These are phyloP conservation scores for Dactylella cylindrospora DNA, from an alignment of 2,329 filamentous ascomycete genomes.

Conservation along the genomic window DNA sequence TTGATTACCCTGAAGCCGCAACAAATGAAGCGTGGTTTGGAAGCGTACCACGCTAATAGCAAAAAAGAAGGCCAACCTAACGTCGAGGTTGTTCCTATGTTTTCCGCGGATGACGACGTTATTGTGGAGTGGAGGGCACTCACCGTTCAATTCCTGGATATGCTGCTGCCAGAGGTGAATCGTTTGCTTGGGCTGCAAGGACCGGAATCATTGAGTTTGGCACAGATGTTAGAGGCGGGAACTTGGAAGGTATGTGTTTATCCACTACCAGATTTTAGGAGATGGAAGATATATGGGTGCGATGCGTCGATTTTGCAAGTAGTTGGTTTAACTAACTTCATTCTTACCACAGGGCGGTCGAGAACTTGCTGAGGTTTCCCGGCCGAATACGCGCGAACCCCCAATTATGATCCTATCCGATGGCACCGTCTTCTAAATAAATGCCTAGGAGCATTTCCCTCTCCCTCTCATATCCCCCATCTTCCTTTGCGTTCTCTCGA, in stretches of 20 bases:
- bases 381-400: constrained; percentile 93
- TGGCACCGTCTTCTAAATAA: constrained; percentile 81
- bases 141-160: constrained; percentile 73
- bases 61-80: constrained; percentile 70
- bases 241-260: constrained; percentile 82
- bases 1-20: constrained; percentile 72
- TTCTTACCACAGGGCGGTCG: constrained; percentile 69
- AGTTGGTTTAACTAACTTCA: constrained; percentile 14
- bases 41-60: constrained; percentile 69
- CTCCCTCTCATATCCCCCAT: constrained; percentile 38
- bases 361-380: constrained; percentile 91
- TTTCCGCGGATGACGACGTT: constrained; percentile 72
- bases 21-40: constrained; percentile 70
- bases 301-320: too few species aligned
- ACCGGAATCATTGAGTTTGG: constrained; percentile 69
- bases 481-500: constrained; percentile 12
- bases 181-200: constrained; percentile 67
- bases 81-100: constrained; percentile 72
- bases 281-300: too few species aligned
- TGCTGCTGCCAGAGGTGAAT: constrained; percentile 70
- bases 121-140: constrained; percentile 77
- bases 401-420: constrained; percentile 96
- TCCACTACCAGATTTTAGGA: too few species aligned
- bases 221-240: constrained; percentile 91
- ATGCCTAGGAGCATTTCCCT: constrained; percentile 12